Percentiles rank a stretch among this genome's conserved stretches.
Evolutionary conservation across 169 alveolate species (phyloP).

Genomic region (Blepharisma undulans): DNA sequence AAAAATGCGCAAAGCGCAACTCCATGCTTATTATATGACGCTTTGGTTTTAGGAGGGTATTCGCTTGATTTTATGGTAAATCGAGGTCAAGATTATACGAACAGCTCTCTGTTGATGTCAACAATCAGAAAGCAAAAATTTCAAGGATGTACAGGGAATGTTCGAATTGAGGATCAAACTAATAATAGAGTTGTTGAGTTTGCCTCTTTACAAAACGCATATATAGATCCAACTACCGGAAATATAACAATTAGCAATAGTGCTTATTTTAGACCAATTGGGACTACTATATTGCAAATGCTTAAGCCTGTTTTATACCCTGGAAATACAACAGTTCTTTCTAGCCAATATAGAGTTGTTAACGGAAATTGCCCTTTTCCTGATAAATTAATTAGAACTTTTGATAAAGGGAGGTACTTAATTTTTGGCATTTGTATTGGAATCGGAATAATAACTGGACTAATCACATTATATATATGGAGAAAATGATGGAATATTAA

Average conservation of each 20-base stretch:
- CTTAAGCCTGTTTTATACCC: not conserved
- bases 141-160: constrained; percentile 19
- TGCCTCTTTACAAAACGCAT: not conserved
- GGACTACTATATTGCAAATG: not conserved
- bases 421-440: not conserved
- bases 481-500: not conserved
- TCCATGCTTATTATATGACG: not conserved
- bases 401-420: not conserved
- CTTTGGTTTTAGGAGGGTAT: not conserved
- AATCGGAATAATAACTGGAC: not conserved
- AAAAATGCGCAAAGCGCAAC: not conserved
- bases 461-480: not conserved
- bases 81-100: not conserved
- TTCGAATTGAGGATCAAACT: not conserved
- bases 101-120: not conserved
- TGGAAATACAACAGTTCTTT: not conserved
- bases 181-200: not conserved
- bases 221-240: not conserved
- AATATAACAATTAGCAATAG: not conserved
- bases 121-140: not conserved
- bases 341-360: not conserved
- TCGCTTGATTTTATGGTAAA: not conserved
- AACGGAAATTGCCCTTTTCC: constrained; percentile 14
- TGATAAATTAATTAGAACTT: not conserved
- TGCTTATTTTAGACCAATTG: not conserved